Base-by-base conservation (phyloP, 495 filamentous ascomycete genomes). In the Hyaloscypha bicolor region DNA sequence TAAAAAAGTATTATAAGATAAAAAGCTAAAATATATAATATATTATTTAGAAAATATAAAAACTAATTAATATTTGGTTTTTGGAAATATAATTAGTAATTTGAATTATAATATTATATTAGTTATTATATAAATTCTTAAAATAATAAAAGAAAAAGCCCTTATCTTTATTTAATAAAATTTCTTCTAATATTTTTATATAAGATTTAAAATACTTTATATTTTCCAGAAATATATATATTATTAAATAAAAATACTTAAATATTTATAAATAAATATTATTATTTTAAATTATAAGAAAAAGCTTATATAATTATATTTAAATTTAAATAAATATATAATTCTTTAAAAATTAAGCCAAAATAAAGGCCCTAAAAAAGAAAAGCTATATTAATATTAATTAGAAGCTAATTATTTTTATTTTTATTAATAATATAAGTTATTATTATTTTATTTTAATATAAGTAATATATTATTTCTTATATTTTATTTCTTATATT, bases 161-260 rank as follows among this genome's bases (percentile, higher is more conserved):
- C 57, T 71, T 73, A 37, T 63, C 63, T 33, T 69, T 69, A 1
- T 31, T n/a, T 39, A 69, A 72, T 6, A 78, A 67, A 9, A 76
- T 30, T 32, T 57, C 52, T 42, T 75, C 75, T 42, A 78, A 25
- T 45, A 76, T 69, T 48, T 69, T 68, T 29, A 60, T 66, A 48
- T 78, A n/a, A n/a, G n/a, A n/a, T n/a, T n/a, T n/a, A n/a, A n/a
- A n/a, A n/a, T n/a, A n/a, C n/a, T n/a, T n/a, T 14, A 64, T 69
- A 57, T 78, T 64, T 69, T 76, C 69, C 21, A 76, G 67, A 60
- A 76, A 78, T 4, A 63, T 73, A 33, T 68, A 57, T 30, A 78
- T 42, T 48, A 72, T 70, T 30, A 32, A 59, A 33, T 60, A 67
- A 29, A 66, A 51, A 31, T 25, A 25, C 16, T 53, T 19, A 53